Conservation (phyloP, 768 basidiomycete genomes). For the Russula virescens region DNA sequence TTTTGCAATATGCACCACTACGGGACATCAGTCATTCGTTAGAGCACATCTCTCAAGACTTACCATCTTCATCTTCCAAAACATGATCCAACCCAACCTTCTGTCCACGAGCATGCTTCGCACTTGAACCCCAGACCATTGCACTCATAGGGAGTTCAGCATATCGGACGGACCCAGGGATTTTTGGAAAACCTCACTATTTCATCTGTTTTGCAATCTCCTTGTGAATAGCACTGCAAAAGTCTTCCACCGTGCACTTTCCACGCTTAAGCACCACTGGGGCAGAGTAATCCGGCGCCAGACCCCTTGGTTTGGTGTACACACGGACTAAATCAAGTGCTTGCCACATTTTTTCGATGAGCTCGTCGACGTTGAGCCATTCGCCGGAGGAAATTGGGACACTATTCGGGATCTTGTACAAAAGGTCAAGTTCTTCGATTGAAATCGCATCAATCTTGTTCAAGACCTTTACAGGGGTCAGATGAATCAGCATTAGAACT, state of each 20-base stretch:
- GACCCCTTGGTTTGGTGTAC: conserved; percentile 93
- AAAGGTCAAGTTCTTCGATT: conserved; percentile 92
- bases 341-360: conserved; percentile 90
- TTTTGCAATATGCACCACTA: conserved; percentile 58
- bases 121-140: conserved; percentile 93
- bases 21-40: conserved; percentile 14
- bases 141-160: conserved; percentile 43
- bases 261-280: conserved; percentile 82
- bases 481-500: not conserved
- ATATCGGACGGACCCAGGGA: not conserved
- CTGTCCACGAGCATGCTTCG: conserved; percentile 96
- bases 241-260: conserved; percentile 71
- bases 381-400: conserved; percentile 91
- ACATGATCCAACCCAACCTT: conserved; percentile 88
- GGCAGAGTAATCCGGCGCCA: conserved; percentile 80
- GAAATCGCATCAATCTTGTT: conserved; percentile 98
- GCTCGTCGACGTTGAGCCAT: conserved; percentile 96
- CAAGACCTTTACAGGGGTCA: conserved; percentile 46
- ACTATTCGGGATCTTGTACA: conserved; percentile 94
- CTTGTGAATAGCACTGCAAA: conserved; percentile 92
- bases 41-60: conserved; percentile 26
- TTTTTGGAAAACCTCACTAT: conserved; percentile 52
- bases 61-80: conserved; percentile 85
- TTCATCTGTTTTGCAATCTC: conserved; percentile 98
- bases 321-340: conserved; percentile 89